These are phyloP conservation scores for Vaccinium myrtillus DNA, from an alignment of 148 eudicot genomes.

Conservation along the genomic window DNA sequence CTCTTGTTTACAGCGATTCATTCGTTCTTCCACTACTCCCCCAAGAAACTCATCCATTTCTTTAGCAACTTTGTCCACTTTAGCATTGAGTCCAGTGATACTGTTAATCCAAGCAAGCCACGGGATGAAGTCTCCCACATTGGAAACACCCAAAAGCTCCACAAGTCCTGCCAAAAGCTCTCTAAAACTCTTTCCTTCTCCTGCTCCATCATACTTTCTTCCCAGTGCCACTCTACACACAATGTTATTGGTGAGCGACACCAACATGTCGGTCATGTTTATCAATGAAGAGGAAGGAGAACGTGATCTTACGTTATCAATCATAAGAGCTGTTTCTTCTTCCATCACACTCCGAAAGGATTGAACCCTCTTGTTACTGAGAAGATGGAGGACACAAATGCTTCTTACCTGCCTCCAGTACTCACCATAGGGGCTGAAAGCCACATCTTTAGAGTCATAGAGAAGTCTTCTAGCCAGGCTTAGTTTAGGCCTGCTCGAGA, in stretches of 20 bases:
- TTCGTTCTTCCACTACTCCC: constrained; percentile 29
- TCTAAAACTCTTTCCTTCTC: constrained; percentile 15
- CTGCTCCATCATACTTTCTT: constrained; percentile 29
- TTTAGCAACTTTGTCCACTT: constrained; percentile 36
- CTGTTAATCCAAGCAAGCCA: constrained; percentile 41
- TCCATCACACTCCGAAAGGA: constrained; percentile 41
- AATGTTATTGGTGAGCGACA: constrained; percentile 20
- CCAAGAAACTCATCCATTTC: constrained; percentile 42
- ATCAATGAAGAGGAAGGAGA: constrained; percentile 1
- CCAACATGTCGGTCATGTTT: constrained; percentile 27
- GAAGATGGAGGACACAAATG: constrained; percentile 33
- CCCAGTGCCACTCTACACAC: constrained; percentile 39
- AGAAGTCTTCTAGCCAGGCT: constrained; percentile 19
- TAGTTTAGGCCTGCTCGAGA: constrained; percentile 27
- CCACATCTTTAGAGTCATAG: constrained; percentile 28
- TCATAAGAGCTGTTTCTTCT: constrained; percentile 43
- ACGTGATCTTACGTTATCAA: constrained; percentile 29
- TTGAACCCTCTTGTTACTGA: constrained; percentile 41
- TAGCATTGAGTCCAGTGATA: constrained; percentile 30
- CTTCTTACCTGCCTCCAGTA: constrained; percentile 43
- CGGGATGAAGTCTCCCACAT: constrained; percentile 42
- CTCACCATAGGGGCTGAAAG: constrained; percentile 35
- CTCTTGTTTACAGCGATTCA: neutral
- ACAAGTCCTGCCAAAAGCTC: constrained; percentile 16
- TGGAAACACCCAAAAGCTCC: constrained; percentile 26